Conservation (phyloP, 805 yeast species). For the Starmera amethionina region DNA sequence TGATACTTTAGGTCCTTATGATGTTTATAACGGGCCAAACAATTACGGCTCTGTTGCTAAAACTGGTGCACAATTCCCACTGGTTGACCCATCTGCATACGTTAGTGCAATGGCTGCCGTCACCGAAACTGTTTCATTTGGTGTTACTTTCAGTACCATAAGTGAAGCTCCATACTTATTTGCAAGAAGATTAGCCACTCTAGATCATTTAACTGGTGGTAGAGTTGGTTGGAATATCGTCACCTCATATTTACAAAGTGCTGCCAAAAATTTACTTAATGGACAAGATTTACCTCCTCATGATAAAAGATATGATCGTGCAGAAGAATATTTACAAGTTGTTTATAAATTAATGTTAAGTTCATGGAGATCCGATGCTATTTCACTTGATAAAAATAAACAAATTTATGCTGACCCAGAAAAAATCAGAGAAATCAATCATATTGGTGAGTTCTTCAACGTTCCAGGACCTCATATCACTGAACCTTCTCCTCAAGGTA, state of each 20-base stretch:
- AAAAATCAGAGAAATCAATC: slow-evolving; percentile 24
- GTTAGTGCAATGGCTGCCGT: slow-evolving; percentile 30
- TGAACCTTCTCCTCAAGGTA: slow-evolving; percentile 28
- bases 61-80: slow-evolving; percentile 22
- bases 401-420: slow-evolving; percentile 23
- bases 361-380: slow-evolving; percentile 27
- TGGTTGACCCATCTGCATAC: slow-evolving; percentile 25
- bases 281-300: slow-evolving; percentile 23
- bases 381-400: slow-evolving; percentile 5
- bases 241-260: slow-evolving; percentile 28
- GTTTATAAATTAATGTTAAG: slow-evolving; percentile 24
- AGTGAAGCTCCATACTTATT: slow-evolving; percentile 28
- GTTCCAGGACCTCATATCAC: slow-evolving; percentile 28
- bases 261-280: slow-evolving; percentile 25
- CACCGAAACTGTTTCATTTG: slow-evolving; percentile 25
- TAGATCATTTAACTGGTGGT: slow-evolving; percentile 29
- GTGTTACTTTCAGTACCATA: slow-evolving; percentile 27
- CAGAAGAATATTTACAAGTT: slow-evolving; percentile 27
- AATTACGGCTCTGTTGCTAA: slow-evolving; percentile 21
- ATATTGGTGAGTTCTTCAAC: slow-evolving; percentile 24
- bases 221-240: slow-evolving; percentile 33
- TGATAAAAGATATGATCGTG: slow-evolving; percentile 25
- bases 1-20: slow-evolving; percentile 28
- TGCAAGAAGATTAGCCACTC: slow-evolving; percentile 27
- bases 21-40: slow-evolving; percentile 26